Evolutionary conservation across 2,329 filamentous ascomycete genomes (phyloP).

Genomic region (Ophiostoma piceae): DNA sequence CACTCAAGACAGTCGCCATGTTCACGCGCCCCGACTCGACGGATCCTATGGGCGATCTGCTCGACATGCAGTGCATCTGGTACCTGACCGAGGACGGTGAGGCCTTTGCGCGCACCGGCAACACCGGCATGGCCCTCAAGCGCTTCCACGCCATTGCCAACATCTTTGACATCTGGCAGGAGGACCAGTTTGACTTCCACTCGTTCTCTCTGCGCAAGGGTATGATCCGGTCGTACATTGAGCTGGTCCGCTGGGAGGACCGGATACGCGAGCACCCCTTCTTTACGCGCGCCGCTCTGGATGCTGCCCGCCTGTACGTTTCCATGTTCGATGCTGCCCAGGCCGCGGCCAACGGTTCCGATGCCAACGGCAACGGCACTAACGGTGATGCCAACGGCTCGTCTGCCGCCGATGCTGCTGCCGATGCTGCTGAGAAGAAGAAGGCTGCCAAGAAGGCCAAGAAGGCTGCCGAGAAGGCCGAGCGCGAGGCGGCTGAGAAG

Average conservation of each 20-base stretch:
- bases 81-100: conserved; percentile 93
- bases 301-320: conserved; percentile 75
- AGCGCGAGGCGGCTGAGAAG: conserved; percentile 84
- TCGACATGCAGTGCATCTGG: conserved; percentile 99
- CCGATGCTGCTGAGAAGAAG: conserved; percentile 37
- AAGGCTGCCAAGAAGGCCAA: conserved; percentile 55
- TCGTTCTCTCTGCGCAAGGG: conserved; percentile 95
- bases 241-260: conserved; percentile 97
- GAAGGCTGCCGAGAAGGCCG: conserved; percentile 76
- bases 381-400: conserved; percentile 14
- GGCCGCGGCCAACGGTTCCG: conserved; percentile 46
- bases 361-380: conserved; percentile 56
- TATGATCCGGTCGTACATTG: conserved; percentile 87
- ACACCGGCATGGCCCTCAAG: conserved; percentile 82
- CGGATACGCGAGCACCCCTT: conserved; percentile 86
- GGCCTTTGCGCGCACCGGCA: conserved; percentile 74
- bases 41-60: conserved; percentile 80
- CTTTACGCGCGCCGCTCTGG: conserved; percentile 76
- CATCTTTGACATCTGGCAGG: conserved; percentile 96
- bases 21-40: conserved; percentile 90
- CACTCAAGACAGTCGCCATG: conserved; percentile 80
- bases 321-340: conserved; percentile 60
- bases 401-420: conserved; percentile 41
- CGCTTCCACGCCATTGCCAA: conserved; percentile 81
- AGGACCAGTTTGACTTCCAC: conserved; percentile 99